These are phyloP conservation scores for Ordospora colligata DNA, from an alignment of 371 early-diverging fungal genomes.

Conservation along the genomic window DNA sequence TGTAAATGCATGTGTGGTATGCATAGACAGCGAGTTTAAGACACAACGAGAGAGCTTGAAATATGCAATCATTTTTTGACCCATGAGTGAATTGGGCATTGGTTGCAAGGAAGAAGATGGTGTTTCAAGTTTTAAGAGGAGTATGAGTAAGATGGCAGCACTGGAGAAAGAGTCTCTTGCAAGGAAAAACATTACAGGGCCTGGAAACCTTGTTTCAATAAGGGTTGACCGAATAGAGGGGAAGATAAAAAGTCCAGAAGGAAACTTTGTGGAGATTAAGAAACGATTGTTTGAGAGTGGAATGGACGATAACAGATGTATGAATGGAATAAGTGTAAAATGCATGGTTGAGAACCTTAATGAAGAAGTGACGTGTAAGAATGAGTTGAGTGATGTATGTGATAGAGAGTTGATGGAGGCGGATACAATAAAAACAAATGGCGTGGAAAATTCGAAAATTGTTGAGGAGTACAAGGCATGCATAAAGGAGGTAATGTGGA, in stretches of 20 bases:
- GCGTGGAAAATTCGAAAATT: background rate
- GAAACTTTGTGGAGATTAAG: background rate
- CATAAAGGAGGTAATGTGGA: background rate
- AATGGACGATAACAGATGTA: background rate
- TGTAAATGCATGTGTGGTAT: too few relatives aligned
- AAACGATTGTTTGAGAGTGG: background rate
- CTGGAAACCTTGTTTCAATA: background rate
- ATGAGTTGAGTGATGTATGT: background rate
- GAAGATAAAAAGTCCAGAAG: background rate
- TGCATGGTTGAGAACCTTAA: background rate
- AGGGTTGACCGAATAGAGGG: slow-evolving; percentile 7
- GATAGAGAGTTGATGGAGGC: background rate
- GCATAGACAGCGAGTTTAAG: too few relatives aligned
- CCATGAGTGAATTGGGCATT: background rate
- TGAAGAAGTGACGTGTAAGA: background rate
- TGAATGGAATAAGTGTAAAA: background rate
- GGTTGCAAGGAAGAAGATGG: background rate
- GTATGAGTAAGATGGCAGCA: background rate
- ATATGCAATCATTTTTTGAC: background rate
- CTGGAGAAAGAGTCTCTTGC: background rate
- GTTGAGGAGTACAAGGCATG: background rate
- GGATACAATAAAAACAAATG: background rate
- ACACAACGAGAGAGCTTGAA: too few relatives aligned
- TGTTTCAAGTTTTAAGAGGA: background rate
- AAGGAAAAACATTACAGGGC: background rate